Percentiles rank a stretch among this genome's conserved stretches.
These are phyloP conservation scores for Aspergillus transmontanensis DNA, from an alignment of 2,329 filamentous ascomycete genomes.

Conservation along the genomic window DNA sequence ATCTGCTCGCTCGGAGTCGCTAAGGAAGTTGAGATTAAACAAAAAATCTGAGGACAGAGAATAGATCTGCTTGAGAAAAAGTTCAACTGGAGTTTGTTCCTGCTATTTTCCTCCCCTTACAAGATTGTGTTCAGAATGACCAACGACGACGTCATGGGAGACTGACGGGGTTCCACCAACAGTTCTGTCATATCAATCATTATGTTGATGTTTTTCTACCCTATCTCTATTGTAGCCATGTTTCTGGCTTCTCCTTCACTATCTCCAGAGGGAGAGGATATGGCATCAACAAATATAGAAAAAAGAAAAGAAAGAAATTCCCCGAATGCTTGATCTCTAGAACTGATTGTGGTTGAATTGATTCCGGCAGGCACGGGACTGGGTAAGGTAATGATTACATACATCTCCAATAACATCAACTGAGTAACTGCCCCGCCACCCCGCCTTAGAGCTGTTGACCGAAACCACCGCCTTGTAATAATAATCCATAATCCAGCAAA, in stretches of 20 bases:
- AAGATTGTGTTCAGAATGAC: neutral
- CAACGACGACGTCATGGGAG: neutral
- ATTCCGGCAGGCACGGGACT: constrained; percentile 1
- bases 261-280: neutral
- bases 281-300: neutral
- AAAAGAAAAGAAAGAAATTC: neutral
- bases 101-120: neutral
- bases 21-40: neutral
- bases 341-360: neutral
- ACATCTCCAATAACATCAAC: neutral
- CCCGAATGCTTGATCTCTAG: too few relatives aligned
- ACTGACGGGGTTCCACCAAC: neutral
- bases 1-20: neutral
- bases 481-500: neutral
- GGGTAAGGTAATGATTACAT: neutral
- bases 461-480: constrained; percentile 1
- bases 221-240: neutral
- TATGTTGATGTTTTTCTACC: neutral
- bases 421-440: constrained; percentile 8
- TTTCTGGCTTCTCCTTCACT: neutral
- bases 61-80: neutral
- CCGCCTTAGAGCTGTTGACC: constrained; percentile 10
- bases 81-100: neutral
- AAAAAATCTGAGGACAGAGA: neutral
- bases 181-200: neutral